phyloP scores from a whole-genome alignment of 169 alveolate species.

The Perkinsus olseni region DNA sequence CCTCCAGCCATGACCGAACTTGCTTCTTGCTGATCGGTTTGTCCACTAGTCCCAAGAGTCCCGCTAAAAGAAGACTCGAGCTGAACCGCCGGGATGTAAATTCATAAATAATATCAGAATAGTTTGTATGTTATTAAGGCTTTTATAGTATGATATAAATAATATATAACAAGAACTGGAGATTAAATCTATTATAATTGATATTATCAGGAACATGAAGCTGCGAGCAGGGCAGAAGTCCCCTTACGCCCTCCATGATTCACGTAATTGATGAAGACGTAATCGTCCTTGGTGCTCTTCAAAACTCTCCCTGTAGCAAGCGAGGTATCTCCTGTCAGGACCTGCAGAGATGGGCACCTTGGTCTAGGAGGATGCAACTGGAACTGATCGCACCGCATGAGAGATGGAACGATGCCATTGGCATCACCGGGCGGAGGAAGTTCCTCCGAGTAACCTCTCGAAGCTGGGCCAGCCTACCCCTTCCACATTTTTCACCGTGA shows the following conservation, averaged over 20 bases:
- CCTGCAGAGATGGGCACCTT: background rate
- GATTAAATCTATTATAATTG: too few relatives aligned
- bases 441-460: background rate
- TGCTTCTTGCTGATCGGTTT: constrained; percentile 42
- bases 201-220: too few relatives aligned
- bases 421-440: too few relatives aligned
- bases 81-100: too few relatives aligned
- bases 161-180: too few relatives aligned
- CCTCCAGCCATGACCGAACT: constrained; percentile 33
- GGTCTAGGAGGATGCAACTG: background rate
- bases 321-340: constrained; percentile 15
- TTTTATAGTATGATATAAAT: too few relatives aligned
- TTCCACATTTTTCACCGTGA: constrained; percentile 55
- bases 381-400: background rate
- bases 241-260: constrained; percentile 60
- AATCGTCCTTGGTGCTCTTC: constrained; percentile 40
- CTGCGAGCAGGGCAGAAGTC: too few relatives aligned
- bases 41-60: constrained; percentile 56
- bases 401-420: background rate
- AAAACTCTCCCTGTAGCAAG: constrained; percentile 49
- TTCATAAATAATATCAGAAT: too few relatives aligned
- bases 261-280: constrained; percentile 57
- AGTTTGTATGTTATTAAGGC: too few relatives aligned
- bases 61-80: constrained; percentile 15
- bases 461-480: constrained; percentile 36